phyloP scores from a whole-genome alignment of 2,329 filamentous ascomycete species.

The Bertia moriformis region DNA sequence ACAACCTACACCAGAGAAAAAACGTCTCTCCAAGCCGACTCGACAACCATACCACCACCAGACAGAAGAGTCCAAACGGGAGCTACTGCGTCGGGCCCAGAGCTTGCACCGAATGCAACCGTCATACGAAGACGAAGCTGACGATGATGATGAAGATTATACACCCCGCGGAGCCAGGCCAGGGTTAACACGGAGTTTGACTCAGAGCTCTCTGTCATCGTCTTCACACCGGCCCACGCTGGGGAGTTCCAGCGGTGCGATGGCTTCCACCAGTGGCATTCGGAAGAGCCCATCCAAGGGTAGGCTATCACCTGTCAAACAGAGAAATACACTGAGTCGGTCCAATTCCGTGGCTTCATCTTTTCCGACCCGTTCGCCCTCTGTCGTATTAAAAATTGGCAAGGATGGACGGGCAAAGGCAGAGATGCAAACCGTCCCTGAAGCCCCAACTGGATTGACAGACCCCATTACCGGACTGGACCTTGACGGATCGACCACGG shows the following conservation, averaged over 20 bases:
- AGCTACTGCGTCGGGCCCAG: conserved; percentile 4
- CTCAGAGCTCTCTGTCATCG: conserved; percentile 16
- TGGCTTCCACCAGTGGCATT: conserved; percentile 16
- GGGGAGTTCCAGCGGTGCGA: conserved; percentile 11
- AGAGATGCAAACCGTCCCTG: conserved; percentile 20
- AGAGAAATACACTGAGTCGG: conserved; percentile 9
- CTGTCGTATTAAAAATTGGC: conserved; percentile 28
- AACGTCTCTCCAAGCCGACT: conserved; percentile 9
- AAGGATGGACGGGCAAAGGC: conserved; percentile 29
- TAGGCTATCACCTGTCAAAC: conserved; percentile 19
- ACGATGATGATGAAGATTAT: conserved; percentile 13
- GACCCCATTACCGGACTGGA: conserved; percentile 20
- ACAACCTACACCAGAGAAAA: conserved; percentile 13
- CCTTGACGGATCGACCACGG: conserved; percentile 23
- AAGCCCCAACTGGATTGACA: conserved; percentile 14
- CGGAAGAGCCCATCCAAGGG: conserved; percentile 25
- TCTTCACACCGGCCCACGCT: conserved; percentile 12
- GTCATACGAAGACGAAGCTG: conserved; percentile 3
- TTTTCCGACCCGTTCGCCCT: conserved; percentile 18
- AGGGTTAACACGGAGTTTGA: conserved; percentile 20
- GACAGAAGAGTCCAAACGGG: conserved; percentile 27
- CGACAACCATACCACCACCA: conserved; percentile 31
- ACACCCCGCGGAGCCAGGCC: conserved; percentile 13
- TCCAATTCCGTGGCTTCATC: conserved; percentile 14
- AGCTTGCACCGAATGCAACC: background rate